Base-by-base conservation (phyloP, 805 yeast genomes). In the Saccharomycopsis olivae region DNA sequence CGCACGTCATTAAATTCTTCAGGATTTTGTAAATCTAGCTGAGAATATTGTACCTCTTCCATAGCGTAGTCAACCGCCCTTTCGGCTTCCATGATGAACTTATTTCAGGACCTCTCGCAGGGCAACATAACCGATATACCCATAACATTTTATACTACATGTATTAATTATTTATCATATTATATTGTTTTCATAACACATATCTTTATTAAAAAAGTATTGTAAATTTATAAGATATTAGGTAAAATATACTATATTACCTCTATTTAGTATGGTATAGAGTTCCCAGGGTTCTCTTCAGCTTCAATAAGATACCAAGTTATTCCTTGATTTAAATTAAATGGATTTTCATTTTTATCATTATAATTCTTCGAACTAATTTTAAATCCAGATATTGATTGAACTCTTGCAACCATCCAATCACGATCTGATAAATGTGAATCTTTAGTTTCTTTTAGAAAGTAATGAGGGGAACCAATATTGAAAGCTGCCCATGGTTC, bases 401-500 rank as follows among this genome's bases (percentile, higher is more conserved):
- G 51, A 13, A 88, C 75, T 38, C 80, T 63, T 0, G 83, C 95
- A 25, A 89, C 78, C 52, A 88, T 67, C 89, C 95, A 89, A 49
- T 88, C 96, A 39, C 78, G 72, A 14, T 33, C 29, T 10, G 23
- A 9, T 6, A 33, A 18, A 5, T 54, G 49, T 17, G 65, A 50
- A 1, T 52, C 52, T 13, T 64, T 54, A 11, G 60, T 60, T 35
- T 65, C 63, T 38, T 74, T 72, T 47, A 89, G 61, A 52, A 87
- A 79, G 55, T 75, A 87, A 55, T 88, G 87, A 1, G 94, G 92
- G 1, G 85, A 79, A 1, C 89, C 94, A 41, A 83, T 69, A 49
- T 92, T 88, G 62, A 89, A 89, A 1, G 94, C 95, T 0, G 96
- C 96, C 97, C 97, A 89, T 1, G 89, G 86, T 23, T 43, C 49